Conservation (phyloP, 2,329 filamentous ascomycete genomes). For the Xylariaceae sp. region DNA sequence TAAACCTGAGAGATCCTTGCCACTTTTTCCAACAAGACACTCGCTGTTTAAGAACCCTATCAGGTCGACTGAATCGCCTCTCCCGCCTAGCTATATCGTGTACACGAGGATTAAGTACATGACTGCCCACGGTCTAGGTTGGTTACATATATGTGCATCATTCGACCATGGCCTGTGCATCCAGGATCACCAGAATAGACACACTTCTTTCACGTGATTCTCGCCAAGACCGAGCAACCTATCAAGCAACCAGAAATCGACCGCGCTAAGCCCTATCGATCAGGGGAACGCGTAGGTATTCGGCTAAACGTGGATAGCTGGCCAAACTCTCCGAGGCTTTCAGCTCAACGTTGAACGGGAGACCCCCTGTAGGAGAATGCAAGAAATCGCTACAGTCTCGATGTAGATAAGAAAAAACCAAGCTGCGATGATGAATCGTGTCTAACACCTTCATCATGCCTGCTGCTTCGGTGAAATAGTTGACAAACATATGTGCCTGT, state of each 20-base stretch:
- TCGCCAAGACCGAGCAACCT: slow-evolving; percentile 16
- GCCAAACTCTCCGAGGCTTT: slow-evolving; percentile 6
- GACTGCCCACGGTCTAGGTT: too few relatives aligned
- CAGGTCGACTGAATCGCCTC: neutral
- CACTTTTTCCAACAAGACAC: neutral
- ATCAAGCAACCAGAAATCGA: slow-evolving; percentile 1
- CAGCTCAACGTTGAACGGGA: too few relatives aligned
- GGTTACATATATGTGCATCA: neutral
- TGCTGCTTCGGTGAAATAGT: too few relatives aligned
- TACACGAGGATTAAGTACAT: too few relatives aligned
- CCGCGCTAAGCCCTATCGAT: slow-evolving; percentile 33
- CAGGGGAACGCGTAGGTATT: slow-evolving; percentile 14
- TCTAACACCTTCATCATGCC: too few relatives aligned
- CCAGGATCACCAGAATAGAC: slow-evolving; percentile 24
- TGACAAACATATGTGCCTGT: too few relatives aligned
- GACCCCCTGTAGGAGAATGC: neutral
- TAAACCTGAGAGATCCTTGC: neutral
- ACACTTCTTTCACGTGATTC: slow-evolving; percentile 22
- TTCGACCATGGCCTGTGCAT: neutral
- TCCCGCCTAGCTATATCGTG: neutral
- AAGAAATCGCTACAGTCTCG: neutral
- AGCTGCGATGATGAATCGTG: too few relatives aligned
- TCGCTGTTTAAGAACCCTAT: neutral
- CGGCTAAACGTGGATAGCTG: slow-evolving; percentile 4
- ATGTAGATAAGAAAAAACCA: too few relatives aligned